Base-by-base conservation (phyloP, 257 asterid genomes). In the Nicotiana paniculata region DNA sequence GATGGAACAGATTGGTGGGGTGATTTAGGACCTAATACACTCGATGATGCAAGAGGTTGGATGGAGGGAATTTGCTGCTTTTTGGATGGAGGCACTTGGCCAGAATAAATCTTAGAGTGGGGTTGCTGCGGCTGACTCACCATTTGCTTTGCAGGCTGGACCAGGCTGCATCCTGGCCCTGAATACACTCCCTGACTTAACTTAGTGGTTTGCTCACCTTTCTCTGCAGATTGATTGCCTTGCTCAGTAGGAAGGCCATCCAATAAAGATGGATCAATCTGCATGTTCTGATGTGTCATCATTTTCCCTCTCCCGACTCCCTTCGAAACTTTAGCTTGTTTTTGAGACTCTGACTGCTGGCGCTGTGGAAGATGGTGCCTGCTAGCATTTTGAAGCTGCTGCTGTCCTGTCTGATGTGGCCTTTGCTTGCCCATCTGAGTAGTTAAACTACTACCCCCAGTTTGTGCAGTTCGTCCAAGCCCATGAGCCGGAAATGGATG, bases 271-370 rank as follows among this genome's bases (percentile, higher is more conserved):
- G 93, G 88, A 82, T 95, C 97, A 82, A 80, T 77, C 18, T 91
- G 88, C 32, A 83, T 59, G 85, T 88, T 93, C 83, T 89, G 97
- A 81, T 91, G 90, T 85, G 80, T 86, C 89, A 85, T 67, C 81
- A 69, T 21, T 81, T 84, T 91, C 86, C 97, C 98, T 86, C 93
- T 89, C 65, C 91, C 97, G 33, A 82, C 92, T 83, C 97, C 97
- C 86, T 94, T 93, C 17, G 83, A 86, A 88, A 64, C 87, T 89
- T 94, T 96, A 83, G 90, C 86, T 83, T 92, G 94, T 84, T 85
- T 94, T 85, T 88, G 97, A 81, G 91, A 77, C 77, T 88, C 97
- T 67, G 85, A 51, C 85, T 89, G 98, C 72, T 88, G 95, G 32
- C 95, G 87, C 83, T 84, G 91, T 85, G 85, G 91, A 64, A 90